A percentile compares a stretch with the other conserved stretches of the same genome.
These are phyloP conservation scores for Colletotrichum liriopes DNA, from an alignment of 2,329 filamentous ascomycete species.

Conservation along the genomic window DNA sequence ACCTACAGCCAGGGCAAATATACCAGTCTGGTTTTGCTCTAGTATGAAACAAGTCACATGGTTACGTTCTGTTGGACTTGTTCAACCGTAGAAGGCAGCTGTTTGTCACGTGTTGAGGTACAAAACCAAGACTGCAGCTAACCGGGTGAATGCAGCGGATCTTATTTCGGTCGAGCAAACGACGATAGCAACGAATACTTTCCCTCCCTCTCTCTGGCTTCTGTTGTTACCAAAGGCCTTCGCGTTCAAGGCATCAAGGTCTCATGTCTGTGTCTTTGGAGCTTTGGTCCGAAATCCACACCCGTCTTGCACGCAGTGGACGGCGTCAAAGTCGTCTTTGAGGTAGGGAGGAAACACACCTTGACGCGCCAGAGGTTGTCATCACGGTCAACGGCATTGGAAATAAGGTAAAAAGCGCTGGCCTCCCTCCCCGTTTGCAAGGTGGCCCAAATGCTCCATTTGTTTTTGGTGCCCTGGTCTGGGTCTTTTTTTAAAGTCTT, in stretches of 20 bases:
- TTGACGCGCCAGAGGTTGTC: constrained; percentile 22
- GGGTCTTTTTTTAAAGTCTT: background rate
- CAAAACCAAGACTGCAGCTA: constrained; percentile 43
- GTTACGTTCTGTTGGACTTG: constrained; percentile 26
- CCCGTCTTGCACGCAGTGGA: constrained; percentile 19
- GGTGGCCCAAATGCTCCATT: constrained; percentile 10
- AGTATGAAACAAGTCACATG: background rate
- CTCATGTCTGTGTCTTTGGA: constrained; percentile 36
- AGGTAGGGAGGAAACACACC: background rate
- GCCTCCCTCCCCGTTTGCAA: constrained; percentile 39
- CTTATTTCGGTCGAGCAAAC: constrained; percentile 43
- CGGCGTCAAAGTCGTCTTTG: constrained; percentile 36
- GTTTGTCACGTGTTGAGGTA: constrained; percentile 44
- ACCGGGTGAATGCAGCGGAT: constrained; percentile 41
- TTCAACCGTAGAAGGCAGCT: constrained; percentile 33
- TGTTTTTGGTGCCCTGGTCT: constrained; percentile 24
- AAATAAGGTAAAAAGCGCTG: constrained; percentile 16
- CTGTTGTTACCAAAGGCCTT: constrained; percentile 14
- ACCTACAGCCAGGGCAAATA: constrained; percentile 32
- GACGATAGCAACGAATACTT: constrained; percentile 36
- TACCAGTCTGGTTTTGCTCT: constrained; percentile 20
- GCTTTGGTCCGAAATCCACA: constrained; percentile 15
- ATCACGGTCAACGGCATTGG: constrained; percentile 38
- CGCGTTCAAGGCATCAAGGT: constrained; percentile 31
- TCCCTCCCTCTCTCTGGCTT: background rate